Conservation (phyloP, 768 basidiomycete genomes). For the Podaxis sp. region DNA sequence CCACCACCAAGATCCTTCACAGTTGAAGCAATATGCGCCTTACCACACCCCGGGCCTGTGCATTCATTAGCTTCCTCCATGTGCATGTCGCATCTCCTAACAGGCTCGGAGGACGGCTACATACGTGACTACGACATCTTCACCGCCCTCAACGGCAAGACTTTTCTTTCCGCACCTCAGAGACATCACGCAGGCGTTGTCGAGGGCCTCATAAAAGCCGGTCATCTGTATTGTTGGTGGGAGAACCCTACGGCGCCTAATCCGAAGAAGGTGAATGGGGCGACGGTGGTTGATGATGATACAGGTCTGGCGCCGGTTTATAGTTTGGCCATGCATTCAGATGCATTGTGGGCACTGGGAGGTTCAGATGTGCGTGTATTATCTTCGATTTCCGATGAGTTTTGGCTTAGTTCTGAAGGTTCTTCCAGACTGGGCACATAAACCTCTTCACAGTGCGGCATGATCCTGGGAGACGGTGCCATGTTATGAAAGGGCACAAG, state of each 20-base stretch:
- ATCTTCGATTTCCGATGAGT: conserved; percentile 10
- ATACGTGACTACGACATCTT: conserved; percentile 93
- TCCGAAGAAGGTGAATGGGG: conserved; percentile 24
- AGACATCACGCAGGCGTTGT: conserved; percentile 87
- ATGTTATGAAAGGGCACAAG: conserved; percentile 73
- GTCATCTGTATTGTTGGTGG: conserved; percentile 89
- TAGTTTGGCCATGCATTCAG: conserved; percentile 87
- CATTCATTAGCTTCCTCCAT: conserved; percentile 84
- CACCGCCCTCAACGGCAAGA: conserved; percentile 82
- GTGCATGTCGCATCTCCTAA: conserved; percentile 86
- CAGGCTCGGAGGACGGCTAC: conserved; percentile 92
- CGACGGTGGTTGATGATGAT: conserved; percentile 44
- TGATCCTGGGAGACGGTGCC: conserved; percentile 77
- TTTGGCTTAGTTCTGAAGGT: conserved; percentile 14
- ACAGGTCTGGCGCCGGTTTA: conserved; percentile 70
- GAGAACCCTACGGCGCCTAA: conserved; percentile 57
- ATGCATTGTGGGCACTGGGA: conserved; percentile 89
- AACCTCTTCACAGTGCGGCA: conserved; percentile 93
- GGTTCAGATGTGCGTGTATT: conserved; percentile 72
- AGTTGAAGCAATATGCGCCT: conserved; percentile 88
- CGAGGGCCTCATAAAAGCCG: conserved; percentile 89
- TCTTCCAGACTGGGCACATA: conserved; percentile 75
- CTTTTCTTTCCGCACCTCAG: conserved; percentile 84
- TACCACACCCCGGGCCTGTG: conserved; percentile 86
- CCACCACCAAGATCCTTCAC: conserved; percentile 61